A percentile compares a stretch with the other conserved stretches of the same genome.
These are phyloP conservation scores for Hydnomerulius pinastri DNA, from an alignment of 768 basidiomycete species.

Conservation along the genomic window DNA sequence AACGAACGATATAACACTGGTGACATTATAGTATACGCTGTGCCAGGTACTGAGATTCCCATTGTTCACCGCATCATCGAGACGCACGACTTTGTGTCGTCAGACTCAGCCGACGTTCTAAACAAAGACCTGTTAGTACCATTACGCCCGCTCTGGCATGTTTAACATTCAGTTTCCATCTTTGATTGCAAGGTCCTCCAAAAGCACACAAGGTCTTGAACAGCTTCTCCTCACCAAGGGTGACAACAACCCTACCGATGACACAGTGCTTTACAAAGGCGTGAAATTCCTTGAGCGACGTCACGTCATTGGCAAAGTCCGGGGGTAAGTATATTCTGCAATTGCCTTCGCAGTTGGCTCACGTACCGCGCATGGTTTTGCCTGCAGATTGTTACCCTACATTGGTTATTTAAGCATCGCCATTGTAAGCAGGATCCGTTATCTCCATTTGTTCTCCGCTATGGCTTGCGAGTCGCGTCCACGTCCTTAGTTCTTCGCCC, in stretches of 20 bases:
- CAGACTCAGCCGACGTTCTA: constrained; percentile 30
- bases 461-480: background rate
- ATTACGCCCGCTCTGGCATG: too few relatives aligned
- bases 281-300: constrained; percentile 84
- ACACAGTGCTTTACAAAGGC: constrained; percentile 85
- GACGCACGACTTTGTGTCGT: constrained; percentile 69
- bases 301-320: constrained; percentile 92
- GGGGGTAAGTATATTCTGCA: constrained; percentile 64
- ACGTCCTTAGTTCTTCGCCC: too few relatives aligned
- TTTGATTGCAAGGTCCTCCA: constrained; percentile 23
- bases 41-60: constrained; percentile 90
- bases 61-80: constrained; percentile 97
- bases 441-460: background rate
- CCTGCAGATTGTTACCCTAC: constrained; percentile 83
- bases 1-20: constrained; percentile 78
- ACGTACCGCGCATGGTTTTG: background rate
- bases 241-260: constrained; percentile 91
- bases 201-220: constrained; percentile 35
- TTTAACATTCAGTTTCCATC: background rate
- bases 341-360: background rate
- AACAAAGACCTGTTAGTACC: constrained; percentile 27
- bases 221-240: constrained; percentile 94
- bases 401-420: constrained; percentile 96
- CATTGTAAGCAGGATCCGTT: constrained; percentile 82
- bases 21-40: constrained; percentile 97